Base-by-base conservation (phyloP, 306 rosid genomes). In the Fagus sylvatica region DNA sequence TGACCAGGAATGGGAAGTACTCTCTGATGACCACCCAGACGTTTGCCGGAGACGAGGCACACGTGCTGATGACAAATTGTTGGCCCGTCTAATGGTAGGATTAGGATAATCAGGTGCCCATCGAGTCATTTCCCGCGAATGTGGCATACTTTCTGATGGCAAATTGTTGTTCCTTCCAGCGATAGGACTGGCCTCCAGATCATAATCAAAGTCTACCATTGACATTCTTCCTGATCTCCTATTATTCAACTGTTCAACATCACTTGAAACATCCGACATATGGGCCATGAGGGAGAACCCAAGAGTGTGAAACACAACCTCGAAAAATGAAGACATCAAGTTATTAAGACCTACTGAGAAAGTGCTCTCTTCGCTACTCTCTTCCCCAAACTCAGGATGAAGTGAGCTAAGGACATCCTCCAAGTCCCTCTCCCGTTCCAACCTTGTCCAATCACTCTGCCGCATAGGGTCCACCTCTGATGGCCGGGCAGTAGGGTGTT, bases 401-500 rank as follows among this genome's bases (percentile, higher is more conserved):
- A 89, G 79, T 19, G 91, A 66, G 89, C 93, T 93, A 41, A 89
- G 75, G 28, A 93, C 81, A 69, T 88, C 94, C 72, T 84, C 87
- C 43, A 83, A 70, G 69, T 82, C 90, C 74, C 93, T 82, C 77
- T 93, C 90, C 56, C 74, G 86, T 82, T 88, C 93, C 91, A 87
- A 81, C 87, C 93, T 89, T 9, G 37, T 57, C 98, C 98, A 93
- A 75, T 91, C 93, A 34, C 60, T 69, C 57, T 60, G 83, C 22
- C 91, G 84, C 1, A 68, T 64, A 40, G 91, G 90, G 78, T 91
- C 97, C 71, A 89, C 91, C 80, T 88, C 96, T 6, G 91, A 49
- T 49, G 98, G 98, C 59, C 97, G 84, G 73, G 77, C 87, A 72
- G 66, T 73, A 16, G 98, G 98, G 81, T 93, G 98, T 70, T 84